Evolutionary conservation across 805 yeast species (phyloP), one percentile per base, ranked within the genome.

Genomic region (Ascoidea tarda): DNA sequence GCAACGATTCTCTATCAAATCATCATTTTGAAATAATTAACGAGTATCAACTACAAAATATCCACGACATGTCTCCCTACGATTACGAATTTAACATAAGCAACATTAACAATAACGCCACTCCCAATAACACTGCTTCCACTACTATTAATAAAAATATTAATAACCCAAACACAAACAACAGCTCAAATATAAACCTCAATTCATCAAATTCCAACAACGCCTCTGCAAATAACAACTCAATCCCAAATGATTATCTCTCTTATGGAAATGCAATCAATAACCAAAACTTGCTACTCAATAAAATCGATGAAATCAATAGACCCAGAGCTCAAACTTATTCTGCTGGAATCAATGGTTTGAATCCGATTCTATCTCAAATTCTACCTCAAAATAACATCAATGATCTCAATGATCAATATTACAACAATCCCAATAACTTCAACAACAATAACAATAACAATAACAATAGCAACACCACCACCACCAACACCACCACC

Each of bases 281-380:
- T 38, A 38, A 38, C 14, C 14, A 10, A 47, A 28, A 6, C 33
- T 6, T 10, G 12, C 28, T 21, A 21, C 28, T 21, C 28, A 21
- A 21, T 21, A 21, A 21, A 21, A 32, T 21, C 32, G 14, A 33
- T 33, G 14, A 33, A 16, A 32, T 28, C 28, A 32, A 32, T 12
- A 64, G 75, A 58, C 74, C 74, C 49, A 63, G 76, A 53, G 71
- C 76, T 10, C 75, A 69, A 51, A 71, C 76, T 10, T 66, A 60
- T 53, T 67, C 68, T 46, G 61, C 57, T 53, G 69, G 57, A 53
- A 54, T 53, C 14, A 56, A 56, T 14, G 28, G 28, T 21, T 21
- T 21, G 3, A 54, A 49, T 50, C 44, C 33, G 10, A 6, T 47
- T 32, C n/a, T 51, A 32, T 46, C 38, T 48, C 55, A 49, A 31